Percentiles rank a stretch among this genome's conserved stretches.
phyloP scores from a whole-genome alignment of 2,329 filamentous ascomycete genomes.

The Penicillium italicum region DNA sequence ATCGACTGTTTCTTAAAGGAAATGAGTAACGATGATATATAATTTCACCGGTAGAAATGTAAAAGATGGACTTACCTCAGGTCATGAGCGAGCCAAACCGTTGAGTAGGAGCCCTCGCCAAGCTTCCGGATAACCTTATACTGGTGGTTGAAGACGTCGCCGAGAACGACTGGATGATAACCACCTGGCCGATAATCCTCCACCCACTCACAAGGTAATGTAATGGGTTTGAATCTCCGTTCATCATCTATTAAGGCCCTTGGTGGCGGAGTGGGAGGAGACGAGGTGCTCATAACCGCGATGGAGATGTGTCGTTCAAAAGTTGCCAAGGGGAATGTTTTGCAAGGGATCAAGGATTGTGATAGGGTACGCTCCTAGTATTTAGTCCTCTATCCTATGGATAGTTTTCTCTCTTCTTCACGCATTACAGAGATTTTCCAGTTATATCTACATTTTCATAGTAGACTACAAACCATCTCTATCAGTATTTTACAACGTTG shows the following conservation, averaged over 20 bases:
- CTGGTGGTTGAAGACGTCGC: constrained; percentile 40
- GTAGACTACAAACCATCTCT: no score
- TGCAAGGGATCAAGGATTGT: not conserved
- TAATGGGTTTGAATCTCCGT: constrained; percentile 18
- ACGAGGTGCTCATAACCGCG: constrained; percentile 8
- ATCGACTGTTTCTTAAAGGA: constrained; percentile 12
- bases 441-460: no score
- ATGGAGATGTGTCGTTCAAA: constrained; percentile 2
- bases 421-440: no score
- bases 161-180: constrained; percentile 43
- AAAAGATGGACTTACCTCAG: constrained; percentile 21
- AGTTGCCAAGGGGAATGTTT: not conserved
- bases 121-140: constrained; percentile 47
- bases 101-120: constrained; percentile 45
- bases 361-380: no score
- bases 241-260: constrained; percentile 8
- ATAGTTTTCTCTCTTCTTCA: no score
- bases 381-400: no score
- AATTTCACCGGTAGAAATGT: constrained; percentile 6
- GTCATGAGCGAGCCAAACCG: constrained; percentile 45
- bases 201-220: constrained; percentile 21
- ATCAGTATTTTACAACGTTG: no score
- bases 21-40: constrained; percentile 12
- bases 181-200: constrained; percentile 39
- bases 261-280: constrained; percentile 14